These are phyloP conservation scores for Moesziomyces globuligerus DNA, from an alignment of 1,284 basidiomycete species.

Conservation along the genomic window DNA sequence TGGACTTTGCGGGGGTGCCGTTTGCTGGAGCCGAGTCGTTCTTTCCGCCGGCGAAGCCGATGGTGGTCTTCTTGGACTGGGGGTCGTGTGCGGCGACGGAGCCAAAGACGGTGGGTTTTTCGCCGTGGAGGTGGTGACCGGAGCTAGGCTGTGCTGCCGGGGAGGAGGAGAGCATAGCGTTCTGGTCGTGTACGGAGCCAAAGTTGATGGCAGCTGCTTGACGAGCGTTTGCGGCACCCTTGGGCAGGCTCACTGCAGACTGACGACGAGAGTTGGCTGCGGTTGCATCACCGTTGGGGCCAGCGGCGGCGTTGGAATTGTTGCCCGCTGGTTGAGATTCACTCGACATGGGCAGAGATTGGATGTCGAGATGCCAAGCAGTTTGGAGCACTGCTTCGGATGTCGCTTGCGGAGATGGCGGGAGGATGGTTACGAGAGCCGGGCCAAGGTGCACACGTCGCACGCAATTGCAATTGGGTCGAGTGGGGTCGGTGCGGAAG, in stretches of 20 bases:
- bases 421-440: constrained; percentile 3
- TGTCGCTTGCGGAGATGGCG: constrained; percentile 10
- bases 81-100: constrained; percentile 59
- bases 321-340: constrained; percentile 43
- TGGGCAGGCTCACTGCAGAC: constrained; percentile 62
- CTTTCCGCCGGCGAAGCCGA: constrained; percentile 53
- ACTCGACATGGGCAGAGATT: constrained; percentile 51
- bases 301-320: constrained; percentile 38
- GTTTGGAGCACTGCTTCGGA: constrained; percentile 23
- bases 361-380: constrained; percentile 42
- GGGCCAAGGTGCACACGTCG: constrained; percentile 12
- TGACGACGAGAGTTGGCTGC: constrained; percentile 40
- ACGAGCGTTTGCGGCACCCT: constrained; percentile 42
- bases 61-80: constrained; percentile 61
- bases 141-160: constrained; percentile 66
- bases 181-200: constrained; percentile 68
- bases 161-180: constrained; percentile 68
- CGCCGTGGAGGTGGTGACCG: constrained; percentile 61
- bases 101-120: constrained; percentile 67
- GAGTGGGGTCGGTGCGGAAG: constrained; percentile 5
- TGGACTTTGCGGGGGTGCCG: constrained; percentile 24
- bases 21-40: constrained; percentile 71
- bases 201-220: constrained; percentile 66
- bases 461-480: constrained; percentile 6
- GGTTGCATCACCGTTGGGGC: constrained; percentile 45